A percentile compares a stretch with the other conserved stretches of the same genome.
Conservation (phyloP, 1,139 yeast genomes). For the Pneumocystis murina region DNA sequence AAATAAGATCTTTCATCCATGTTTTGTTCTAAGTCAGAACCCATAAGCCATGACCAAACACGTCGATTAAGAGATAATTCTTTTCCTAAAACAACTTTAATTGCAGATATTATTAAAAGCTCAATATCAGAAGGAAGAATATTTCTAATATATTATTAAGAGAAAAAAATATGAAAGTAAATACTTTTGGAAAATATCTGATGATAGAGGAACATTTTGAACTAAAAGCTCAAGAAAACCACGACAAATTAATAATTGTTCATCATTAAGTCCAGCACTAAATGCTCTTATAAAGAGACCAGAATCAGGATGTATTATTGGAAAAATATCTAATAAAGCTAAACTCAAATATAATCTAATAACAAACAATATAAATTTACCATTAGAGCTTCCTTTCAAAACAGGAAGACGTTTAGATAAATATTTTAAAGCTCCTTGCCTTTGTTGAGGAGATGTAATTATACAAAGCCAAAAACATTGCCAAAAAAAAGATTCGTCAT, state of each 20-base stretch:
- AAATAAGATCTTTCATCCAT: neutral
- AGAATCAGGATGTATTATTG: constrained; percentile 54
- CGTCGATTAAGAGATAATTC: constrained; percentile 92
- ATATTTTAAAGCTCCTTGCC: constrained; percentile 76
- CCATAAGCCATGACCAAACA: constrained; percentile 81
- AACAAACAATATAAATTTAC: constrained; percentile 16
- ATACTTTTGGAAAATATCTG: constrained; percentile 37
- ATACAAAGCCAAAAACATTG: constrained; percentile 59
- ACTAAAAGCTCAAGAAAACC: constrained; percentile 76
- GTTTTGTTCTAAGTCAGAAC: constrained; percentile 33
- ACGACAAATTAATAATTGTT: constrained; percentile 60
- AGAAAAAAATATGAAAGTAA: constrained; percentile 20
- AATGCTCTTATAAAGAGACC: constrained; percentile 66
- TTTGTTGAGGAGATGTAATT: constrained; percentile 60
- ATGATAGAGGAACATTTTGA: constrained; percentile 48
- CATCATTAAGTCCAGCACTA: constrained; percentile 46
- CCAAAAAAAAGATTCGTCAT: constrained; percentile 74
- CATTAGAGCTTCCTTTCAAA: constrained; percentile 21
- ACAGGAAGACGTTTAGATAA: constrained; percentile 52
- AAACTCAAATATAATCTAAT: neutral
- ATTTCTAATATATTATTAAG: neutral
- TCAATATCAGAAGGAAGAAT: constrained; percentile 31
- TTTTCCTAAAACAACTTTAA: constrained; percentile 56
- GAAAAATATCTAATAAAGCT: neutral
- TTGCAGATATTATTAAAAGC: constrained; percentile 36